Conservation (phyloP, 108 stramenopile species). For the Cyclostephanos tholiformis region DNA sequence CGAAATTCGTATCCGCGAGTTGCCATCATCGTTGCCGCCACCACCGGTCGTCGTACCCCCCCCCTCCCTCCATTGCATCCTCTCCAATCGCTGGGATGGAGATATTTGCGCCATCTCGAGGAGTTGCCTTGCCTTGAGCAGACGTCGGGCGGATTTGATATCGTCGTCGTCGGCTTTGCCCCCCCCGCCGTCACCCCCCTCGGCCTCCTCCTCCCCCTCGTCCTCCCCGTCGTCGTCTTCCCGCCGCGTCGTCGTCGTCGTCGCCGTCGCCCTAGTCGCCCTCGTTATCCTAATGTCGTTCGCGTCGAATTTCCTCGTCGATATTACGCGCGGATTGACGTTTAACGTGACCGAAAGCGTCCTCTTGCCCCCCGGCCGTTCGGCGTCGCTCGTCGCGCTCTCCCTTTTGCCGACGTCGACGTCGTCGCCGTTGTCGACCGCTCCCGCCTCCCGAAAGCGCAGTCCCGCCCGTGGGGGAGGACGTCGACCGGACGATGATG, state of each 20-base stretch:
- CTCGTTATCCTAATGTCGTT: background rate
- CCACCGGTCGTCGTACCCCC: background rate
- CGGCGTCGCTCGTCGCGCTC: background rate
- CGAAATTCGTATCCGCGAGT: background rate
- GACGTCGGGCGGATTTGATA: constrained; percentile 18
- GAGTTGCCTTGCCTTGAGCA: constrained; percentile 37
- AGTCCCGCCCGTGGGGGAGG: background rate
- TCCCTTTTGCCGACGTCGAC: too few species aligned
- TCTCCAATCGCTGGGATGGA: constrained; percentile 43
- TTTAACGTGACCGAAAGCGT: background rate
- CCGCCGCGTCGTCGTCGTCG: too few species aligned
- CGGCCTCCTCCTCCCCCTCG: too few species aligned
- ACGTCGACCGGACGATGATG: too few species aligned
- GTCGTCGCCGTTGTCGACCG: background rate
- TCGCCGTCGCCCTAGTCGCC: background rate
- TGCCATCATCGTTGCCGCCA: background rate
- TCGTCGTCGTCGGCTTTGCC: background rate
- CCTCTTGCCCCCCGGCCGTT: background rate
- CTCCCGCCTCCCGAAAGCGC: background rate
- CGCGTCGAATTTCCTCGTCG: background rate
- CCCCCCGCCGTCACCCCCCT: too few species aligned
- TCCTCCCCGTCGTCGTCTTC: too few species aligned
- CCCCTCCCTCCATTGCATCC: constrained; percentile 9
- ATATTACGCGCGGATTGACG: background rate
- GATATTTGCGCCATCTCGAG: constrained; percentile 51